phyloP scores from a whole-genome alignment of 2,329 filamentous ascomycete genomes.

The Pleoardoris graminearum region DNA sequence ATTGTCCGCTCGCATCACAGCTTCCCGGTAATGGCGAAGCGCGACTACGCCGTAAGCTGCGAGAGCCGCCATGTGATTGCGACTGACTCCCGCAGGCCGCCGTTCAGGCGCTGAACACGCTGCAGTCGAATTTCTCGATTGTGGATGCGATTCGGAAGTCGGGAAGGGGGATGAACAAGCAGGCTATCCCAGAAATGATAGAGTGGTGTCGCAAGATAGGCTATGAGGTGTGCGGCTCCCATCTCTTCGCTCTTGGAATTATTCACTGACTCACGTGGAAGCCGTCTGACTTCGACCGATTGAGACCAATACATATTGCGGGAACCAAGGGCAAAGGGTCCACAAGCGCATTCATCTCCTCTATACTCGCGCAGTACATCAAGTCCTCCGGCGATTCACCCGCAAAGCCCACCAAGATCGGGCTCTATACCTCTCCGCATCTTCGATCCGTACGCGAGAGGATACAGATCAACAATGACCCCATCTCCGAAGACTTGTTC shows the following conservation, averaged over 20 bases:
- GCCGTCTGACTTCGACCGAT: constrained; percentile 63
- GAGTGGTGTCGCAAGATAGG: constrained; percentile 76
- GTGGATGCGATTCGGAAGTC: constrained; percentile 78
- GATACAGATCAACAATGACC: constrained; percentile 75
- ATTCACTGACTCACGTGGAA: constrained; percentile 34
- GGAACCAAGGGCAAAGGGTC: constrained; percentile 96
- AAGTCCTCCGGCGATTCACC: constrained; percentile 39
- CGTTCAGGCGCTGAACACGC: constrained; percentile 71
- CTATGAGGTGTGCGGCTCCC: constrained; percentile 63
- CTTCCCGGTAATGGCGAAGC: constrained; percentile 32
- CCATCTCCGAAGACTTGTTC: constrained; percentile 70
- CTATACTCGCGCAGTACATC: constrained; percentile 70
- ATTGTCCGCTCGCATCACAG: constrained; percentile 22
- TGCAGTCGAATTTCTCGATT: constrained; percentile 78
- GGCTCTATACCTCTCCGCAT: constrained; percentile 85
- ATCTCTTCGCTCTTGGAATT: background rate
- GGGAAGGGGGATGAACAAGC: constrained; percentile 71
- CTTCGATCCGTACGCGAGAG: constrained; percentile 81
- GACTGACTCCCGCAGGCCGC: constrained; percentile 59
- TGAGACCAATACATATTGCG: constrained; percentile 78
- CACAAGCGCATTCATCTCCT: constrained; percentile 80
- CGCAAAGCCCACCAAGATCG: constrained; percentile 60
- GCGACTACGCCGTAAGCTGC: constrained; percentile 41
- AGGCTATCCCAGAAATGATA: constrained; percentile 79
- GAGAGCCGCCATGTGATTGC: background rate